A percentile compares a stretch with the other conserved stretches of the same genome.
These are phyloP conservation scores for Exophiala alcalophila DNA, from an alignment of 2,329 filamentous ascomycete genomes.

Conservation along the genomic window DNA sequence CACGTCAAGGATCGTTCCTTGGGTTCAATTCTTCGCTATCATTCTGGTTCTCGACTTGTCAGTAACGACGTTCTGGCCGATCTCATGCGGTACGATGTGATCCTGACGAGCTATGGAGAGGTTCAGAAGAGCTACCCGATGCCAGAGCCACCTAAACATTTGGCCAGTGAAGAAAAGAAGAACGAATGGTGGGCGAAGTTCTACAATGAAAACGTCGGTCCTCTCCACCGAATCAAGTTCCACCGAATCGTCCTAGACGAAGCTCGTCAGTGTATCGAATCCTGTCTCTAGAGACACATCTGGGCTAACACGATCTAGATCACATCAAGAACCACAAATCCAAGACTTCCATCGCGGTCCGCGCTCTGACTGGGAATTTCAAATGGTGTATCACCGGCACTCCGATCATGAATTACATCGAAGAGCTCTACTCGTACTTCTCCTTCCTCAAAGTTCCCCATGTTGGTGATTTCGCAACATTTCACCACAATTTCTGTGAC, in stretches of 20 bases:
- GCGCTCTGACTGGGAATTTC: slow-evolving; percentile 35
- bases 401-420: slow-evolving; percentile 39
- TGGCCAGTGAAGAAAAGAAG: slow-evolving; percentile 26
- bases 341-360: slow-evolving; percentile 38
- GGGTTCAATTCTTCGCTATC: slow-evolving; percentile 31
- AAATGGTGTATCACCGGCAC: slow-evolving; percentile 43
- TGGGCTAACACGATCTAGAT: too few species aligned
- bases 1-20: slow-evolving; percentile 34
- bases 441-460: slow-evolving; percentile 37
- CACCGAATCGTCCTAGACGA: slow-evolving; percentile 43
- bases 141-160: slow-evolving; percentile 23
- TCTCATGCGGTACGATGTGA: slow-evolving; percentile 30
- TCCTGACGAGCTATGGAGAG: slow-evolving; percentile 41
- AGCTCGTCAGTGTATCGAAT: too few species aligned
- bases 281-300: too few species aligned
- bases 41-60: slow-evolving; percentile 27
- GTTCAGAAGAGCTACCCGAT: slow-evolving; percentile 37
- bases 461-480: slow-evolving; percentile 30
- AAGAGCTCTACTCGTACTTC: slow-evolving; percentile 42
- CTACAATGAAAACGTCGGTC: slow-evolving; percentile 32
- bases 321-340: slow-evolving; percentile 38
- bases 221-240: slow-evolving; percentile 38
- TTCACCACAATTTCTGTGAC: slow-evolving; percentile 32
- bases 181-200: slow-evolving; percentile 30
- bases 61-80: slow-evolving; percentile 26